These are phyloP conservation scores for Pneumocystis wakefieldiae DNA, from an alignment of 1,139 yeast species.

Conservation along the genomic window DNA sequence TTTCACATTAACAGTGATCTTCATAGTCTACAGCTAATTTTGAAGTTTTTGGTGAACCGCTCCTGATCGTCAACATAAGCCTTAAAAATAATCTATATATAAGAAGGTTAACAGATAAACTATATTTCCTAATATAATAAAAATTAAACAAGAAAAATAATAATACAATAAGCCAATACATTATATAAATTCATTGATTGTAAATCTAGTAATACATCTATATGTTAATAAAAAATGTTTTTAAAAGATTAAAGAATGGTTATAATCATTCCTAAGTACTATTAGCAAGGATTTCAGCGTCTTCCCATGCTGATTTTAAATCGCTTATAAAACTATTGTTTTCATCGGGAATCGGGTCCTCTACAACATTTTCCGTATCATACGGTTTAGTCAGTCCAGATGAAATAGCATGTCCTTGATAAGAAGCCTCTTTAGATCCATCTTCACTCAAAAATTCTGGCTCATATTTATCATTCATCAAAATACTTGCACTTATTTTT, in stretches of 20 bases:
- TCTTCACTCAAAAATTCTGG: not conserved
- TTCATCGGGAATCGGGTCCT: not conserved
- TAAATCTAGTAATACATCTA: not conserved
- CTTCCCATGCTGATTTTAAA: not conserved
- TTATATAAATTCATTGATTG: not conserved
- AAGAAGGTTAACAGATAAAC: no score
- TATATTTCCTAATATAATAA: not conserved
- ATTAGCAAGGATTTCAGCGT: not conserved
- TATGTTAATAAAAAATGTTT: not conserved
- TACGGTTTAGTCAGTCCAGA: not conserved
- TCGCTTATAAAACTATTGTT: not conserved
- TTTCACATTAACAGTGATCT: conserved; percentile 35
- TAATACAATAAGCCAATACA: not conserved
- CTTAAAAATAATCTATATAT: no score
- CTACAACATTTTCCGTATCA: not conserved
- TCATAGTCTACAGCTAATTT: conserved; percentile 4
- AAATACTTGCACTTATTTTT: not conserved
- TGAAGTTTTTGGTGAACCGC: not conserved
- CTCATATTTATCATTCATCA: not conserved
- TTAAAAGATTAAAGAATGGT: not conserved
- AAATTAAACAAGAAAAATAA: not conserved
- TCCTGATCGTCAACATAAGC: not conserved
- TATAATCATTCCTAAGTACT: not conserved
- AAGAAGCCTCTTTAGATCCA: not conserved
- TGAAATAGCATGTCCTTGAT: not conserved